Percentiles rank a stretch among this genome's conserved stretches.
Evolutionary conservation across 148 eudicot genomes (phyloP).

Genomic region (Silene conica): DNA sequence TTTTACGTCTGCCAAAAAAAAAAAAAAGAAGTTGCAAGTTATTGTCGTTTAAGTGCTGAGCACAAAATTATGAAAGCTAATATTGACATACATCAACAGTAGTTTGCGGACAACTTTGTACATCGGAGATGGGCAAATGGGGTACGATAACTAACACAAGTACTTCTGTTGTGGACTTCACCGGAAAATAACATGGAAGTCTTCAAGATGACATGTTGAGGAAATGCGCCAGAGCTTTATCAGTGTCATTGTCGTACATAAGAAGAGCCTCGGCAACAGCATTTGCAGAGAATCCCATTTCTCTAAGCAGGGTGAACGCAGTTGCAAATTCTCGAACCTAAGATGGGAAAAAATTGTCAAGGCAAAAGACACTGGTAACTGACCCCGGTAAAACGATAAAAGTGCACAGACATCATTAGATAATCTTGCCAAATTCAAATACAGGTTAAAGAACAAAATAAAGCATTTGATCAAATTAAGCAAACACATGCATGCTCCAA

Average conservation of each 20-base stretch:
- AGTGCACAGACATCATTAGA: not conserved
- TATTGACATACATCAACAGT: not conserved
- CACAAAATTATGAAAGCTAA: not conserved
- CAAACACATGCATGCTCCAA: too few relatives aligned
- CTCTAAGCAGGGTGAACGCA: constrained; percentile 65
- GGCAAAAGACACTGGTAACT: not conserved
- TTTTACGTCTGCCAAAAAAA: too few relatives aligned
- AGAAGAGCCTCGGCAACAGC: constrained; percentile 76
- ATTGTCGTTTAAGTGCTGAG: not conserved
- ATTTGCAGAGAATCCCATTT: constrained; percentile 86
- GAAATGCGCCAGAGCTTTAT: constrained; percentile 78
- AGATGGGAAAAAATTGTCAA: not conserved
- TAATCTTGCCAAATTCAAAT: not conserved
- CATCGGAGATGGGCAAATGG: not conserved
- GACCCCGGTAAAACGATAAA: too few relatives aligned
- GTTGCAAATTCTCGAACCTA: constrained; percentile 80
- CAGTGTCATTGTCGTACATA: constrained; percentile 79
- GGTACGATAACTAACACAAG: not conserved
- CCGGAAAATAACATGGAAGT: not conserved
- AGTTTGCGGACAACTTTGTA: constrained; percentile 7
- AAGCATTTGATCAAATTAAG: too few relatives aligned
- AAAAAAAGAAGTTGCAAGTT: not conserved
- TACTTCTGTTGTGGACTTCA: not conserved
- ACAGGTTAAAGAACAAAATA: not conserved
- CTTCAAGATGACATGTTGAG: constrained; percentile 55